These are phyloP conservation scores for Solanum hybrid DNA, from an alignment of 305 asterid genomes.

Conservation along the genomic window DNA sequence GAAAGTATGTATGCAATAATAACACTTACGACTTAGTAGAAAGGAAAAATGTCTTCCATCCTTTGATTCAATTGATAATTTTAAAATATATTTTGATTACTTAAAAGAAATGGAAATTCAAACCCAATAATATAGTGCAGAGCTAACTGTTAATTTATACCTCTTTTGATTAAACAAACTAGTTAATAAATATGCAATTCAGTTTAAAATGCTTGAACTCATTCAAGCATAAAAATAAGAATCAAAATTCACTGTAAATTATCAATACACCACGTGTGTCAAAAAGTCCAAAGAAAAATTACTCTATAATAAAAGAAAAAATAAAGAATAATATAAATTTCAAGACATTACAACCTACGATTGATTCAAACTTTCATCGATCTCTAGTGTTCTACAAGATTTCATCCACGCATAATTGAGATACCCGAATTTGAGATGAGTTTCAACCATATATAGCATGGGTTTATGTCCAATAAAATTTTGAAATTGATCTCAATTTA, in stretches of 20 bases:
- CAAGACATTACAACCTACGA: not conserved
- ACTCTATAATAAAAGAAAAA: too few species aligned
- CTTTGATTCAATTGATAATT: not conserved
- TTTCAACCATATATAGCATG: not conserved
- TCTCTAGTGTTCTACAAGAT: not conserved
- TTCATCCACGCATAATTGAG: not conserved
- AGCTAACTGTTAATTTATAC: not conserved
- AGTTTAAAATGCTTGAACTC: not conserved
- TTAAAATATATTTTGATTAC: too few species aligned
- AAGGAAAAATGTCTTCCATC: not conserved
- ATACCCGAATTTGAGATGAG: not conserved
- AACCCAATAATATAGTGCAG: not conserved
- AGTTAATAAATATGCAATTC: not conserved
- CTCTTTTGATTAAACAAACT: not conserved
- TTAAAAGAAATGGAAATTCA: not conserved
- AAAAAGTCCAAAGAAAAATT: not conserved
- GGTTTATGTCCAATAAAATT: not conserved
- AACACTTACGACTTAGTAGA: not conserved
- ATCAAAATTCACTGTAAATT: not conserved
- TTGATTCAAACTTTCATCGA: not conserved
- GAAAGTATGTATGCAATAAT: too few species aligned
- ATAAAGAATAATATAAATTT: too few species aligned
- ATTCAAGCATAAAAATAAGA: not conserved
- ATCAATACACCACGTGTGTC: not conserved
- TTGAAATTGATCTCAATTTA: not conserved